phyloP scores from a whole-genome alignment of 2,329 filamentous ascomycete species.

The Colletotrichum eleusines region DNA sequence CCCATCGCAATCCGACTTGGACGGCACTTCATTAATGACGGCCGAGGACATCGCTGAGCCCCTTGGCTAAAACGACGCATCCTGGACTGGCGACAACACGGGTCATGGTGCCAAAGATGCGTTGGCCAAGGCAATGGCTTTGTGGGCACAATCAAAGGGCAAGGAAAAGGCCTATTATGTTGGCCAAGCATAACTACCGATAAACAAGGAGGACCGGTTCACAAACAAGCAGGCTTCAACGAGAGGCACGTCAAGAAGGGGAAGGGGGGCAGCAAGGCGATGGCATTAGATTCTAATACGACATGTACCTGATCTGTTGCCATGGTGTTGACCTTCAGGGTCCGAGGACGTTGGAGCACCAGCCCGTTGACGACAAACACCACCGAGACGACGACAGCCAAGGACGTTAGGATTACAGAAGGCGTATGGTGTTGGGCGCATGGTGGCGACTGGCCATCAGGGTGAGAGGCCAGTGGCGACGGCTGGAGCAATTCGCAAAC shows the following conservation, averaged over 20 bases:
- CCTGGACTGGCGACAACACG: constrained; percentile 19
- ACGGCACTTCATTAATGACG: background rate
- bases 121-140: constrained; percentile 28
- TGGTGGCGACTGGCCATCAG: background rate
- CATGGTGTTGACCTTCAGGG: background rate
- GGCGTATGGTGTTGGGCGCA: background rate
- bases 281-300: no score
- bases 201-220: background rate
- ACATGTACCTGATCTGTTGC: background rate
- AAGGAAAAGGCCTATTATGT: constrained; percentile 3
- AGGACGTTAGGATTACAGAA: background rate
- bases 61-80: constrained; percentile 7
- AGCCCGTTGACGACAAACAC: background rate
- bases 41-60: constrained; percentile 22
- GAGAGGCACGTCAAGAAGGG: background rate
- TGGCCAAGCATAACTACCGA: background rate
- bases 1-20: background rate
- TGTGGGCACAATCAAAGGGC: constrained; percentile 19
- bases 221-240: background rate
- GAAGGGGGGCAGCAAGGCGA: background rate
- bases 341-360: background rate
- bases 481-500: constrained; percentile 9
- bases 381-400: constrained; percentile 1
- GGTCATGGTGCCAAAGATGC: constrained; percentile 14
- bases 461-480: constrained; percentile 23